These are phyloP conservation scores for Silene noctiflora DNA, from an alignment of 179 eudicot species.

Conservation along the genomic window DNA sequence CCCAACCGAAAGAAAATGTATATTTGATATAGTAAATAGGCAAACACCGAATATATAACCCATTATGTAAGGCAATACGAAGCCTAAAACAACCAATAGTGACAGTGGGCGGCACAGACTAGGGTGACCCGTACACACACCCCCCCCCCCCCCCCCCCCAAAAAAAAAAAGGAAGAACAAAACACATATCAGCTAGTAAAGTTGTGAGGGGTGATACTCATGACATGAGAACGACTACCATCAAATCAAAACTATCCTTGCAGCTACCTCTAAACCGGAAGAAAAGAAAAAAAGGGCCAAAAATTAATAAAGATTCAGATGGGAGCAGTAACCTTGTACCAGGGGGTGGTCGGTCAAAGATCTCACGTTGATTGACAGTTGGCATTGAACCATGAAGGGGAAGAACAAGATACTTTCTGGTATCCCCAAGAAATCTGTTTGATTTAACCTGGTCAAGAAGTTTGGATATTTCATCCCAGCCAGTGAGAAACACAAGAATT, in stretches of 20 bases:
- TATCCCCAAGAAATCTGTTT: slow-evolving; percentile 64
- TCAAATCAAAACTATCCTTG: background rate
- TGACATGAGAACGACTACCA: background rate
- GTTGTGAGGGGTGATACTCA: background rate
- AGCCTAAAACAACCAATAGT: slow-evolving; percentile 3
- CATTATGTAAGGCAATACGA: background rate
- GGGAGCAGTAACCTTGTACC: slow-evolving; percentile 45
- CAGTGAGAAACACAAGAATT: slow-evolving; percentile 89
- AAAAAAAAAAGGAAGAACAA: background rate
- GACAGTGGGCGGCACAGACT: background rate
- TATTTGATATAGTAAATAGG: background rate
- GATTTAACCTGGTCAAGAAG: slow-evolving; percentile 62
- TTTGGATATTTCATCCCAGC: slow-evolving; percentile 99
- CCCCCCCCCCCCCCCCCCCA: too few species aligned
- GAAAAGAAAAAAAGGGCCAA: background rate
- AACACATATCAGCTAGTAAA: background rate
- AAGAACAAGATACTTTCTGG: slow-evolving; percentile 65
- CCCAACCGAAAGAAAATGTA: background rate
- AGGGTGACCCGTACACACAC: background rate
- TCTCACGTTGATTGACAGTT: slow-evolving; percentile 85
- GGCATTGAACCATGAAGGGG: slow-evolving; percentile 99
- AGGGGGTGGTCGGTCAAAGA: slow-evolving; percentile 87
- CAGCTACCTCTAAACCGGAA: background rate
- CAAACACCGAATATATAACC: background rate
- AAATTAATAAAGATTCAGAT: slow-evolving; percentile 10